A percentile compares a stretch with the other conserved stretches of the same genome.
Evolutionary conservation across 805 yeast genomes (phyloP).

Genomic region (Jamesozyma lodderae): DNA sequence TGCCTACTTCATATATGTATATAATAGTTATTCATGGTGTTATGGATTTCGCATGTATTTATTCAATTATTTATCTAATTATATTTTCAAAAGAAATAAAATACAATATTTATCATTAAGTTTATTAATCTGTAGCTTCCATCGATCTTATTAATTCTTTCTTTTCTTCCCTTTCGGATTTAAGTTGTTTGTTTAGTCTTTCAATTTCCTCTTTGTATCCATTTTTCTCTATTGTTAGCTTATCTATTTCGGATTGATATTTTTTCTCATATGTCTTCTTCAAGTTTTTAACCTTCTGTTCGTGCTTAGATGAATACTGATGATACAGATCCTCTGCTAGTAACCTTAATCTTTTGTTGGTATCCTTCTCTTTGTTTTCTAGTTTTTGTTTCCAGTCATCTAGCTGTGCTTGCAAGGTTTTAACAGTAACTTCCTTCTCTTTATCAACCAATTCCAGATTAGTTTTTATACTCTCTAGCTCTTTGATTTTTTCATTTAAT

Average conservation of each 20-base stretch:
- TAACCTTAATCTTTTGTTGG: slow-evolving; percentile 48
- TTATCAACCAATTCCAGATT: slow-evolving; percentile 7
- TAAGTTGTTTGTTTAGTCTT: slow-evolving; percentile 39
- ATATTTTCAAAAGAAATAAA: too few species aligned
- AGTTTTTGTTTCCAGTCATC: slow-evolving; percentile 30
- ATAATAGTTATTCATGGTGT: not conserved
- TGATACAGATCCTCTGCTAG: slow-evolving; percentile 62
- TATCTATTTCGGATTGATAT: slow-evolving; percentile 39
- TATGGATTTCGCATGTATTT: not conserved
- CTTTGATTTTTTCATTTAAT: slow-evolving; percentile 2
- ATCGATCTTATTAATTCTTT: slow-evolving; percentile 45
- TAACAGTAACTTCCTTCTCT: slow-evolving; percentile 9
- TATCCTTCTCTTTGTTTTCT: slow-evolving; percentile 36
- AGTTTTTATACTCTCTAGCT: slow-evolving; percentile 1
- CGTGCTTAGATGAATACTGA: slow-evolving; percentile 72
- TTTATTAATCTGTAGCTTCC: slow-evolving; percentile 24
- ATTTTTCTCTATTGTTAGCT: slow-evolving; percentile 36
- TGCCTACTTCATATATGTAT: too few species aligned
- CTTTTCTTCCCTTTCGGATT: slow-evolving; percentile 48
- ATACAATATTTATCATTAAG: too few species aligned
- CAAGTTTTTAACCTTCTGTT: slow-evolving; percentile 54
- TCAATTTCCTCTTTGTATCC: slow-evolving; percentile 44
- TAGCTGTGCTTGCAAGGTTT: slow-evolving; percentile 19
- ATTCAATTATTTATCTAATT: not conserved
- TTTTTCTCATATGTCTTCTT: slow-evolving; percentile 51